A percentile compares a stretch with the other conserved stretches of the same genome.
Evolutionary conservation across 495 filamentous ascomycete species (phyloP).

Genomic region (Paragyromitra xinjiangensis): DNA sequence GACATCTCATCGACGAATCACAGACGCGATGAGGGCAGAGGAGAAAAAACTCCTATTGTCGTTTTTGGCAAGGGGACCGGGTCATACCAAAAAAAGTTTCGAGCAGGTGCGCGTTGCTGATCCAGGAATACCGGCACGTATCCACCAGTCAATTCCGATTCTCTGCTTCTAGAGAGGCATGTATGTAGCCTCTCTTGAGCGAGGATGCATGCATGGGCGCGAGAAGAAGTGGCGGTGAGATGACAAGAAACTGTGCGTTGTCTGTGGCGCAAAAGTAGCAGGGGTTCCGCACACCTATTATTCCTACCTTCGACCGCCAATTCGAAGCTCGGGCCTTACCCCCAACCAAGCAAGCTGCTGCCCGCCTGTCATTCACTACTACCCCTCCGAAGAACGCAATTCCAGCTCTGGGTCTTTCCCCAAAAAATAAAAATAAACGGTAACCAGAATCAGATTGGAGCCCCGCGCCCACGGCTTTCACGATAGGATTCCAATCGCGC

Average conservation of each 20-base stretch:
- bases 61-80: slow-evolving; percentile 19
- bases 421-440: slow-evolving; percentile 51
- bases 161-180: slow-evolving; percentile 15
- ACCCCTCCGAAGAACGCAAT: slow-evolving; percentile 53
- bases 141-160: slow-evolving; percentile 47
- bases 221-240: slow-evolving; percentile 44
- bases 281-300: slow-evolving; percentile 52
- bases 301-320: slow-evolving; percentile 41
- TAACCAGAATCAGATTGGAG: slow-evolving; percentile 50
- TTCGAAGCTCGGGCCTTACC: slow-evolving; percentile 49
- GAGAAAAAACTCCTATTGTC: slow-evolving; percentile 1
- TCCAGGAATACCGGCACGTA: slow-evolving; percentile 9
- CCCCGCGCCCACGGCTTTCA: slow-evolving; percentile 47
- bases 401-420: slow-evolving; percentile 41
- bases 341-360: slow-evolving; percentile 54
- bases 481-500: slow-evolving; percentile 51
- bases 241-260: slow-evolving; percentile 56
- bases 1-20: slow-evolving; percentile 28
- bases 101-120: slow-evolving; percentile 30
- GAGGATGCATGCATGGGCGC: slow-evolving; percentile 37
- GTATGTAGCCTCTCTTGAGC: slow-evolving; percentile 42
- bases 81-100: slow-evolving; percentile 13
- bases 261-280: slow-evolving; percentile 52
- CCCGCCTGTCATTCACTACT: slow-evolving; percentile 50
- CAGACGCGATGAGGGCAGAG: slow-evolving; percentile 5